Conservation (phyloP, 176 grass and related monocot genomes). For the Raddia distichophylla region DNA sequence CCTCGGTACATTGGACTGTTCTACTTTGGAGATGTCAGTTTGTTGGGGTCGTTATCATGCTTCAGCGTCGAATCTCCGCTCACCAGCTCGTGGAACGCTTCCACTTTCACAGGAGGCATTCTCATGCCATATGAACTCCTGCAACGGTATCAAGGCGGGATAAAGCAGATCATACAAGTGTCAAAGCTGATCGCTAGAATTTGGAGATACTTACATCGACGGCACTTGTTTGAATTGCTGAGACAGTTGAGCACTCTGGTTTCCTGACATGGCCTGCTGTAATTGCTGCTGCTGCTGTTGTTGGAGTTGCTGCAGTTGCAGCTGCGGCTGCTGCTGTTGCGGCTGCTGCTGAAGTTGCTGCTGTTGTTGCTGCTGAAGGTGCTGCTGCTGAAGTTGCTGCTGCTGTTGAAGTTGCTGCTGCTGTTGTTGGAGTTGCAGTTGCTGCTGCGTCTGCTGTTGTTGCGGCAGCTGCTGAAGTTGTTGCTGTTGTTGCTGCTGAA, state of each 20-base stretch:
- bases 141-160: not conserved
- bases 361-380: constrained; percentile 2
- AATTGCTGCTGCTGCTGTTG: constrained; percentile 57
- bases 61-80: constrained; percentile 63
- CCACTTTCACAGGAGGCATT: constrained; percentile 79
- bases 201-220: constrained; percentile 56
- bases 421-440: constrained; percentile 4
- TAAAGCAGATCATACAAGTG: not conserved
- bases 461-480: not conserved
- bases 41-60: constrained; percentile 69
- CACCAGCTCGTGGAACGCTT: constrained; percentile 83
- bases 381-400: constrained; percentile 13
- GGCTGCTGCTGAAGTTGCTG: constrained; percentile 28
- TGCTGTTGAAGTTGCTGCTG: constrained; percentile 39
- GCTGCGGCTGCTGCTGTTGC: constrained; percentile 22
- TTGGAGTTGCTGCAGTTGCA: constrained; percentile 27
- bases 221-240: constrained; percentile 80
- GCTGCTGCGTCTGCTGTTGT: not conserved
- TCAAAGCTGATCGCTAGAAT: constrained; percentile 18
- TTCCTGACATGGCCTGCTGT: constrained; percentile 44
- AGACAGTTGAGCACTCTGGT: constrained; percentile 41
- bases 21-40: constrained; percentile 77
- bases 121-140: constrained; percentile 84
- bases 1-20: not conserved
- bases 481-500: constrained; percentile 36